phyloP scores from a whole-genome alignment of 352 stramenopile species.

The Phytopythium aichiense region DNA sequence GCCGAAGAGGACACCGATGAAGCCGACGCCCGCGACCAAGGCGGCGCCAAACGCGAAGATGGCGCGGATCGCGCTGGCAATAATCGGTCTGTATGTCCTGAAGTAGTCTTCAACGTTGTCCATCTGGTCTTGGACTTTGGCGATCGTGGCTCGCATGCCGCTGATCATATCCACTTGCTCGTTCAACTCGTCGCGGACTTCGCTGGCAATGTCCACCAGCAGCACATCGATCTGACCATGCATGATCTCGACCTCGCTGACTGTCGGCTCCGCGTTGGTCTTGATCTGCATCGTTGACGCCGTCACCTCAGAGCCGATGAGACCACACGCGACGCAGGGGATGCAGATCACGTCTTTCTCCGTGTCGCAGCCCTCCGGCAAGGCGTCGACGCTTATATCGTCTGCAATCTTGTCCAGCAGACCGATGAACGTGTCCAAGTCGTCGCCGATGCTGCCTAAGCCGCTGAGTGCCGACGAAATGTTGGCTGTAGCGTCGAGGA shows the following conservation, averaged over 20 bases:
- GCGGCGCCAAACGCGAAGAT: constrained; percentile 44
- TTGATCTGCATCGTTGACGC: constrained; percentile 27
- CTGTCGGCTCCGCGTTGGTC: constrained; percentile 27
- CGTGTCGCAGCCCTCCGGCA: constrained; percentile 27
- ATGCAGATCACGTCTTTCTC: constrained; percentile 26
- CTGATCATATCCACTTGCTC: constrained; percentile 26
- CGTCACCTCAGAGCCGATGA: constrained; percentile 30
- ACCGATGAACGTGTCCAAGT: constrained; percentile 20
- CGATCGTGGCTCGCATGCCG: constrained; percentile 24
- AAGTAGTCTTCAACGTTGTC: constrained; percentile 30
- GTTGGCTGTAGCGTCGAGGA: constrained; percentile 23
- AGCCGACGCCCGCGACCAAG: constrained; percentile 39
- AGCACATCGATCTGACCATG: constrained; percentile 26
- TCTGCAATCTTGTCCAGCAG: constrained; percentile 24
- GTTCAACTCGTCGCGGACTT: constrained; percentile 37
- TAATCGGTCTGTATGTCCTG: constrained; percentile 28
- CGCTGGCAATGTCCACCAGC: constrained; percentile 34
- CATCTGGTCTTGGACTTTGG: constrained; percentile 23
- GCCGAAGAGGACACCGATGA: constrained; percentile 61
- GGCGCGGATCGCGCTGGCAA: constrained; percentile 35
- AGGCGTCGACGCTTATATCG: constrained; percentile 17
- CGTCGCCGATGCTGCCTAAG: constrained; percentile 44
- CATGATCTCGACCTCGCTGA: constrained; percentile 28
- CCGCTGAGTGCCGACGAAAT: constrained; percentile 27
- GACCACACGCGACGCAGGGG: constrained; percentile 28